Percentiles rank a stretch among this genome's conserved stretches.
phyloP scores from a whole-genome alignment of 441 rosid genomes.

The Populus hybrid region DNA sequence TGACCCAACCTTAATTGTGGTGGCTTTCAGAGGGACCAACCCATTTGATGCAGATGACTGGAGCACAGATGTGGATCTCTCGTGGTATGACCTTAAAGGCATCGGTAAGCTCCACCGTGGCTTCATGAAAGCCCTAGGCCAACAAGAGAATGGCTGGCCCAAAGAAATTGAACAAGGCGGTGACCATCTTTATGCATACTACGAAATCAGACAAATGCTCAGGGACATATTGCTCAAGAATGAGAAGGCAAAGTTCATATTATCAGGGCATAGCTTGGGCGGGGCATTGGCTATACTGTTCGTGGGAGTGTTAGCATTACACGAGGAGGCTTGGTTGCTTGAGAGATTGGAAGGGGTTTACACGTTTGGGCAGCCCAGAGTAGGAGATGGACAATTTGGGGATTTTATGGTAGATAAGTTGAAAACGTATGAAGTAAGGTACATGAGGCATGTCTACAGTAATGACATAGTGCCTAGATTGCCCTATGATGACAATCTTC shows the following conservation, averaged over 20 bases:
- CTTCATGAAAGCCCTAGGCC: conserved; percentile 77
- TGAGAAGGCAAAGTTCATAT: conserved; percentile 39
- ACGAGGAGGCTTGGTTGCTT: conserved; percentile 48
- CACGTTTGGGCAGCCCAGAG: conserved; percentile 90
- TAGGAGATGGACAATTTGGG: conserved; percentile 61
- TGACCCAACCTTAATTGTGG: conserved; percentile 45
- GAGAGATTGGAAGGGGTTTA: conserved; percentile 64
- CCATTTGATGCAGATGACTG: conserved; percentile 61
- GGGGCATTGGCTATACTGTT: conserved; percentile 70
- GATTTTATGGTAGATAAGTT: conserved; percentile 44
- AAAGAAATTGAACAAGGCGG: conserved; percentile 13
- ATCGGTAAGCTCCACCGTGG: conserved; percentile 65
- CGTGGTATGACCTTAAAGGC: conserved; percentile 54
- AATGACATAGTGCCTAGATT: conserved; percentile 79
- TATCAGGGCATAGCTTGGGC: conserved; percentile 87
- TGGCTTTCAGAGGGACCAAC: conserved; percentile 78
- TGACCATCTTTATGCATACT: conserved; percentile 47
- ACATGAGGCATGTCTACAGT: conserved; percentile 57
- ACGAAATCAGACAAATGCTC: conserved; percentile 38
- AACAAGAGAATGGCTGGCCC: conserved; percentile 61
- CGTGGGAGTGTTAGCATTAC: conserved; percentile 44
- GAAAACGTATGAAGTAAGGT: conserved; percentile 35
- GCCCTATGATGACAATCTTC: conserved; percentile 57
- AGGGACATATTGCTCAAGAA: conserved; percentile 39
- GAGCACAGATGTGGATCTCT: conserved; percentile 58